Conservation (phyloP, 23 red algal genomes). For the Gracilaria gracilis region DNA sequence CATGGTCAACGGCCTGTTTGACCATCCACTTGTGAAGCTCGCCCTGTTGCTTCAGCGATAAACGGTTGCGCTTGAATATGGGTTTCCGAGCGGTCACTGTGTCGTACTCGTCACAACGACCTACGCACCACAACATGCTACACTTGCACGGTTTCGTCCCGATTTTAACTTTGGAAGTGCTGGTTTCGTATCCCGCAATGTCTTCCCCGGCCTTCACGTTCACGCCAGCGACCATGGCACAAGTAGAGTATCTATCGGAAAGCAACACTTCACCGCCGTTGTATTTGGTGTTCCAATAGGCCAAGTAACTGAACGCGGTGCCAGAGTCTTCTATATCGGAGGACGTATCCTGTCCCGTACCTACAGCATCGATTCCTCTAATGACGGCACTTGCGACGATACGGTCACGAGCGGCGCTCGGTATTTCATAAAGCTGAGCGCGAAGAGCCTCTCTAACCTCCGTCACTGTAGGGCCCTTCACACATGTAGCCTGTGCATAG, state of each 20-base stretch:
- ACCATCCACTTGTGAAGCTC: slow-evolving; percentile 32
- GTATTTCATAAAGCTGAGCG: slow-evolving; percentile 5
- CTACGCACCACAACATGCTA: slow-evolving; percentile 11
- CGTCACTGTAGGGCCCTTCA: not conserved
- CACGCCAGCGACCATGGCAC: slow-evolving; percentile 17
- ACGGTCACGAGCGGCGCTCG: not conserved
- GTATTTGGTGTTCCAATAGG: slow-evolving; percentile 42
- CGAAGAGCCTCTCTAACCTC: not conserved
- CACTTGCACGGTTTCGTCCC: slow-evolving; percentile 23
- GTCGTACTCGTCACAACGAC: slow-evolving; percentile 6
- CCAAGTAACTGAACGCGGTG: slow-evolving; percentile 1
- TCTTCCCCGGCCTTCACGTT: slow-evolving; percentile 13
- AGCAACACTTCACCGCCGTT: not conserved
- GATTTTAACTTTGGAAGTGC: not conserved
- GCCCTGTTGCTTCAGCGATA: slow-evolving; percentile 23
- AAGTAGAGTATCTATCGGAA: slow-evolving; percentile 20
- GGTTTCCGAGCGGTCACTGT: slow-evolving; percentile 16
- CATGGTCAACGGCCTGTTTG: not conserved
- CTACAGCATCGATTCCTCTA: not conserved
- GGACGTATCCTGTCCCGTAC: slow-evolving; percentile 20
- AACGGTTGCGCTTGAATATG: slow-evolving; percentile 23
- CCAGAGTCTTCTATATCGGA: not conserved
- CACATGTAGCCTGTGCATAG: slow-evolving; percentile 36
- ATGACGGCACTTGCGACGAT: slow-evolving; percentile 39
- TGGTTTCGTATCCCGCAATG: slow-evolving; percentile 21